phyloP scores from a whole-genome alignment of 2,329 filamentous ascomycete genomes.

The Neopestalotiopsis sp. region DNA sequence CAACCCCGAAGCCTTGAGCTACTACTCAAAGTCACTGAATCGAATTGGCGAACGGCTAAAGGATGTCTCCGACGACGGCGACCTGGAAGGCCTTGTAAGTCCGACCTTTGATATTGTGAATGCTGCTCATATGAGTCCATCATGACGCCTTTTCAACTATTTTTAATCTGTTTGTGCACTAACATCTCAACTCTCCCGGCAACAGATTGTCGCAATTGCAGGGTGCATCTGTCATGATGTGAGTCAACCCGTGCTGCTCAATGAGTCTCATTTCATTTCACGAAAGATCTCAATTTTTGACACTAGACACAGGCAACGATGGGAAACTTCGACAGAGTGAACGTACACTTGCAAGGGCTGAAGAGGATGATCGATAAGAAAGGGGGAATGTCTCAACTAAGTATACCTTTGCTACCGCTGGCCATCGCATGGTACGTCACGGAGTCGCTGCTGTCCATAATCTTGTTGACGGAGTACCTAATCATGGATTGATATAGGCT shows the following conservation, averaged over 20 bases:
- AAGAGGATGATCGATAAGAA: slow-evolving; percentile 31
- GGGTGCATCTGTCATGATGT: slow-evolving; percentile 36
- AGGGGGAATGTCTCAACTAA: slow-evolving; percentile 31
- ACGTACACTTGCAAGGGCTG: slow-evolving; percentile 31
- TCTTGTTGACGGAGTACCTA: neutral
- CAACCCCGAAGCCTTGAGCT: slow-evolving; percentile 30
- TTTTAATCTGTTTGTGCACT: neutral
- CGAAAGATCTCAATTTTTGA: neutral
- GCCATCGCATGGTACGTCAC: slow-evolving; percentile 34
- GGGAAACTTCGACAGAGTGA: slow-evolving; percentile 33
- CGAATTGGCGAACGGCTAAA: slow-evolving; percentile 30
- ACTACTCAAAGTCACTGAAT: slow-evolving; percentile 32
- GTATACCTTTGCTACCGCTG: slow-evolving; percentile 28
- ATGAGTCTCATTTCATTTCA: neutral
- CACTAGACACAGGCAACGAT: slow-evolving; percentile 22
- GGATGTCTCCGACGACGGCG: slow-evolving; percentile 23
- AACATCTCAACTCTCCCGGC: neutral
- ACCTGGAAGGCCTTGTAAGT: slow-evolving; percentile 28
- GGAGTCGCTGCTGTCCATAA: neutral
- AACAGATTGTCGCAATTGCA: slow-evolving; percentile 29
- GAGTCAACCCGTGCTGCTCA: slow-evolving; percentile 14
- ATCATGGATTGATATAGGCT: slow-evolving; percentile 24
- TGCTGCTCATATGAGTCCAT: too few species aligned
- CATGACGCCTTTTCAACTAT: too few species aligned
- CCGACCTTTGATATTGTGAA: too few species aligned